Evolutionary conservation across 1,284 basidiomycete genomes (phyloP).

Genomic region (Somion occarium): DNA sequence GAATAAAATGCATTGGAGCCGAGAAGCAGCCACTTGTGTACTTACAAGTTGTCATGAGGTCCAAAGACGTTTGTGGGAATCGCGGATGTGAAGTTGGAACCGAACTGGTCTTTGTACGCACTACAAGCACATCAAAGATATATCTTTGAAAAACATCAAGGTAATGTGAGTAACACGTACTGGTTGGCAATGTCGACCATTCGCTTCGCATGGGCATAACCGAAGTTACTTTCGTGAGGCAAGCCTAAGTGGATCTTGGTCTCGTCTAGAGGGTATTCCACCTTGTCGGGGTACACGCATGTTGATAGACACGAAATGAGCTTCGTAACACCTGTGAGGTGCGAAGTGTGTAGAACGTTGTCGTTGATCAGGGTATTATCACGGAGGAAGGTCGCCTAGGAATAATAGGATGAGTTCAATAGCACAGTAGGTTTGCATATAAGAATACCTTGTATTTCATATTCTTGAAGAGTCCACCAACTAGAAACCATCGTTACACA

Average conservation of each 20-base stretch:
- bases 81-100: constrained; percentile 86
- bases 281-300: constrained; percentile 86
- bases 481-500: constrained; percentile 31
- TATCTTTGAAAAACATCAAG: not conserved
- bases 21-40: not conserved
- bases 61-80: constrained; percentile 94
- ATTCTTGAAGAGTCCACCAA: constrained; percentile 88
- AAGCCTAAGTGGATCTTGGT: constrained; percentile 83
- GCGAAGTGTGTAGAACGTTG: constrained; percentile 74
- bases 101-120: constrained; percentile 88
- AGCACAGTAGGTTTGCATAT: not conserved
- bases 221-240: constrained; percentile 88
- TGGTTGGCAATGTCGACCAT: constrained; percentile 91
- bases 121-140: constrained; percentile 31
- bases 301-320: constrained; percentile 85
- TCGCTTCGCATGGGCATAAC: constrained; percentile 90
- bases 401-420: constrained; percentile 2
- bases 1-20: constrained; percentile 6
- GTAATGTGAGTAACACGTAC: constrained; percentile 39
- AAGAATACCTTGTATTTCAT: constrained; percentile 77
- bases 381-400: constrained; percentile 77
- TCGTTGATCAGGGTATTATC: constrained; percentile 92
- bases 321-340: constrained; percentile 61
- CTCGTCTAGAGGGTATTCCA: constrained; percentile 86
- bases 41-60: constrained; percentile 75